Base-by-base conservation (phyloP, 2,329 filamentous ascomycete genomes). In the Paecilomyces dactylethromorphus region DNA sequence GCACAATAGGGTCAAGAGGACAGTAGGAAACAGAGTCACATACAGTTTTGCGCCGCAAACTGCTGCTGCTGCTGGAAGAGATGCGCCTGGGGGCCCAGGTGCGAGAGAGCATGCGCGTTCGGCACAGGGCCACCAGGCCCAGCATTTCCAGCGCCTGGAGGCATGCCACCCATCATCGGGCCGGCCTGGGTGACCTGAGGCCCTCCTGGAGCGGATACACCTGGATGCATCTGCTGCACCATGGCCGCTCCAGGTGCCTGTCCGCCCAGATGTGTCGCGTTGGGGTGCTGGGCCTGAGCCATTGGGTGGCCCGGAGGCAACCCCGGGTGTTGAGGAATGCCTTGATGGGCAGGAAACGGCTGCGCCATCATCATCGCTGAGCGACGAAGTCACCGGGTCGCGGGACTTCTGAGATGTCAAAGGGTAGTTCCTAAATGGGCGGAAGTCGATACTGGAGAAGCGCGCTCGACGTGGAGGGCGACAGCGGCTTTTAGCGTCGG, bases 91-190 rank as follows among this genome's bases (percentile, higher is more conserved):
- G 83, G 82, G 60, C 80, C 82, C 63, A 87, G 73, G 69, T 87
- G 85, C 54, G 81, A 82, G 62, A 87, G 74, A 29, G 84, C 84
- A 75, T 87, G 85, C 54, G 81, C 79, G 69, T 81, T 85, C 26
- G 81, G 82, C 58, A 78, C 77, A 29, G 75, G 75, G 26, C 76
- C 75, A n/a, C 75, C 77, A 60, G 78, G 76, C 33, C 79, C 79
- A 62, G 78, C 78, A 32, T 79, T 82, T 60, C 80, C 79, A 59
- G 78, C 78, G 57, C 82, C 83, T 54, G 82, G 83, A 63, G 84
- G 83, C 84, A 87, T 86, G 55, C 81, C 83, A 35, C 68, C 78
- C 79, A 87, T 85, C 83, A 87, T 86, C 24, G 82, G 83, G n/a
- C 81, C 82, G 54, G 82, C 79, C 68, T 87, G 85, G 62, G 77